Evolutionary conservation across 331 rosid genomes (phyloP).

Genomic region (Quercus tomentella): DNA sequence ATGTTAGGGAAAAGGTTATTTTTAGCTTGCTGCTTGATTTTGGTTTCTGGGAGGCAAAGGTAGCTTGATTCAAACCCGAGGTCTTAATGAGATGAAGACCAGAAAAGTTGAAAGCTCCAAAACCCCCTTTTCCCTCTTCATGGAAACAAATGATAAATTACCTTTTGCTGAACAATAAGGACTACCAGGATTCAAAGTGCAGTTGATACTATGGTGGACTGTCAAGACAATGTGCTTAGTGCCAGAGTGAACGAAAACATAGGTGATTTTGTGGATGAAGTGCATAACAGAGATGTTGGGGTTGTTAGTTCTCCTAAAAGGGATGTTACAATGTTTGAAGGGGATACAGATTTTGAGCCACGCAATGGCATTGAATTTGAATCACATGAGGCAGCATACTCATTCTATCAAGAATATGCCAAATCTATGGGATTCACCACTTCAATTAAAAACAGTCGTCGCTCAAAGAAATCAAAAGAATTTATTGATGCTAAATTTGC

Average conservation of each 20-base stretch:
- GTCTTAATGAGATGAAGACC: too few relatives aligned
- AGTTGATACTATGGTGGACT: constrained; percentile 65
- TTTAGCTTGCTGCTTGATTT: too few relatives aligned
- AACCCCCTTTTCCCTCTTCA: constrained; percentile 36
- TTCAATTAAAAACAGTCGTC: constrained; percentile 93
- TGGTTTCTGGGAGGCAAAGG: too few relatives aligned
- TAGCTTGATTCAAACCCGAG: too few relatives aligned
- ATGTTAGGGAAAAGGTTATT: background rate
- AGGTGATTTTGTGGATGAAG: constrained; percentile 53
- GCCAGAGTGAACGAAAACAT: constrained; percentile 51
- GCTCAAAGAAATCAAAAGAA: constrained; percentile 94
- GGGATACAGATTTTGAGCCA: constrained; percentile 89
- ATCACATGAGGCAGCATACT: constrained; percentile 92
- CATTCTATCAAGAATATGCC: constrained; percentile 98
- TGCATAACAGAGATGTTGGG: constrained; percentile 69
- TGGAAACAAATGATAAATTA: constrained; percentile 87
- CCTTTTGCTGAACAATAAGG: constrained; percentile 85
- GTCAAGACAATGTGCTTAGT: constrained; percentile 66
- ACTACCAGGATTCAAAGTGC: constrained; percentile 61
- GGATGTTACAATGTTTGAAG: constrained; percentile 67
- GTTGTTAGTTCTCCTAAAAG: constrained; percentile 63
- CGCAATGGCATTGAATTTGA: constrained; percentile 97
- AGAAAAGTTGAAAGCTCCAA: too few relatives aligned
- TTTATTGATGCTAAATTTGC: constrained; percentile 99
- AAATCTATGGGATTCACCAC: constrained; percentile 96